Base-by-base conservation (phyloP, 2,329 filamentous ascomycete genomes). In the Xylariomycetidae sp. region DNA sequence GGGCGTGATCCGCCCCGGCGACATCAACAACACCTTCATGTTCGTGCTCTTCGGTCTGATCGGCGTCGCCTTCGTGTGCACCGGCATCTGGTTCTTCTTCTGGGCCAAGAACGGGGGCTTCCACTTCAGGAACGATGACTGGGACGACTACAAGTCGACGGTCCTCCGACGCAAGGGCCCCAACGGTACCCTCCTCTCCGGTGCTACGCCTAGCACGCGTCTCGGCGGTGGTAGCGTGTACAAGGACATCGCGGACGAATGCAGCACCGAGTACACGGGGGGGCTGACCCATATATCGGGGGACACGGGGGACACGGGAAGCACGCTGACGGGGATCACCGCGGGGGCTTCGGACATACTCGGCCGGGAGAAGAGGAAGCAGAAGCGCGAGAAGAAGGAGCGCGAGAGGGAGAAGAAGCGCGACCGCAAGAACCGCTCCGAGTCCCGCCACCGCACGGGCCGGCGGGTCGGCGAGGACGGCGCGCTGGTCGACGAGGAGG, bases 101-200 rank as follows among this genome's bases (percentile, higher is more conserved):
- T 94, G 87, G 85, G 90, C 90, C 37, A 90, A 85, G 64, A 95
- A 97, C 50, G 92, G 92, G 41, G 92, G 92, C 11, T 96, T 97
- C 67, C 69, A 85, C 44, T 97, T 88, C 72, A 74, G 75, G 29
- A 68, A 94, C 43, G 72, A 78, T 22, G 92, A 98, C 62, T 98
- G 92, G 90, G 90, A 97, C 5, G 92, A 98, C 54, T 98, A 98
- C 77, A 97, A 97, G 60, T 83, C 85, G 2, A 96, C 90, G 0
- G 92, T 98, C 2, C 64, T 98, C 28, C 77, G 92, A 26, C 84
- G 89, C 33, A 88, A 84, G 53, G 89, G 88, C 1, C 88, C 89
- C 5, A 89, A 96, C 62, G 90, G 90, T 25, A 89, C 84, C 27
- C 80, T 90, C 2, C 70, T 96, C 4, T 85, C 80, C 35, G 86